Conservation (phyloP, 2,329 filamentous ascomycete genomes). For the Thyridium curvatum region DNA sequence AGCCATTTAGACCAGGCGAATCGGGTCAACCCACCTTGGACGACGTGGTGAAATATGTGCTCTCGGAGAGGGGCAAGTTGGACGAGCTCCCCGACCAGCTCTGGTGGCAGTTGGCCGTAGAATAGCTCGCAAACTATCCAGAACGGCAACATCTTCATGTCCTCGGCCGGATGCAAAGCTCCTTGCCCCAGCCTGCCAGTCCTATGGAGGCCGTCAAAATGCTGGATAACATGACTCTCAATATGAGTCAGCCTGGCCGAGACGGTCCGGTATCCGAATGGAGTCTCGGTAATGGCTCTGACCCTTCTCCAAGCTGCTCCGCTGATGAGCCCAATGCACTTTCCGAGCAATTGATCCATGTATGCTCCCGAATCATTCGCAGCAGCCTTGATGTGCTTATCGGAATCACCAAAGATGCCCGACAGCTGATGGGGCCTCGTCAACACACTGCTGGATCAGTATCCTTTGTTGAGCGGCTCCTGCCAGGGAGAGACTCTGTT, state of each 20-base stretch:
- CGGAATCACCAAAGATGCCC: constrained; percentile 33
- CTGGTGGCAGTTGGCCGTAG: constrained; percentile 23
- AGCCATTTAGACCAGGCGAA: constrained; percentile 17
- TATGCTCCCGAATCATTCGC: constrained; percentile 32
- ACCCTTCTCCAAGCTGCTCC: constrained; percentile 19
- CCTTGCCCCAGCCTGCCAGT: background rate
- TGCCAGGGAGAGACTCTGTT: too few species aligned
- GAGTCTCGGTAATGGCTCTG: constrained; percentile 10
- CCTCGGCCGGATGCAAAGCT: constrained; percentile 12
- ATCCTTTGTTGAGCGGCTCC: too few species aligned
- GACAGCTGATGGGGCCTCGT: constrained; percentile 25
- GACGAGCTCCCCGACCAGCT: constrained; percentile 15
- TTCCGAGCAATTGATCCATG: constrained; percentile 30
- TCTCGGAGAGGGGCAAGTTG: constrained; percentile 18
- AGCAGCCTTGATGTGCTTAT: constrained; percentile 32
- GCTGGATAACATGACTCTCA: background rate
- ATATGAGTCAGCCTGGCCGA: background rate
- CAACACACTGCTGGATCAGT: constrained; percentile 27
- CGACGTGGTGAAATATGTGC: constrained; percentile 21
- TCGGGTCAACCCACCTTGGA: constrained; percentile 26
- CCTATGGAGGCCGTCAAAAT: background rate
- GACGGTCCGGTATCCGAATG: constrained; percentile 6
- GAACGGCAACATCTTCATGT: constrained; percentile 25
- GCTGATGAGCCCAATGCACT: constrained; percentile 34
- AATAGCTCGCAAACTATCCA: constrained; percentile 27